A percentile compares a stretch with the other conserved stretches of the same genome.
Conservation (phyloP, 1,284 basidiomycete species). For the Puccinia hordei region DNA sequence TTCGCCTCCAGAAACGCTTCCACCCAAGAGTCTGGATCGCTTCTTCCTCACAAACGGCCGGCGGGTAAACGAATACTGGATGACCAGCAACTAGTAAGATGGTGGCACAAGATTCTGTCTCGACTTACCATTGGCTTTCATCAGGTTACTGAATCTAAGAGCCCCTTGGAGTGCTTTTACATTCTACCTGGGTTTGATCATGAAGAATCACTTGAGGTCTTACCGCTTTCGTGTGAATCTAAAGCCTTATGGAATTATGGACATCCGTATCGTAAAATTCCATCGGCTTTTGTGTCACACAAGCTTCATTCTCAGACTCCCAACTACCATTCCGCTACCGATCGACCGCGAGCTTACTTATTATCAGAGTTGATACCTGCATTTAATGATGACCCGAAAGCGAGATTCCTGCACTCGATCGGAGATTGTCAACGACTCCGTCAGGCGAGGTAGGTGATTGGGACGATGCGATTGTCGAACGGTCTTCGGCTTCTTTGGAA, state of each 20-base stretch:
- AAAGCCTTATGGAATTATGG: constrained; percentile 34
- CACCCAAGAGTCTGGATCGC: neutral
- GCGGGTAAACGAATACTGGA: constrained; percentile 39
- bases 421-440: constrained; percentile 59
- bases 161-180: constrained; percentile 30
- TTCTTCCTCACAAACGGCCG: neutral
- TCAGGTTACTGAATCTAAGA: constrained; percentile 2
- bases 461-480: constrained; percentile 42
- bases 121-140: neutral
- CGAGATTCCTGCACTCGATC: constrained; percentile 84
- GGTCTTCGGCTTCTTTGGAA: constrained; percentile 37
- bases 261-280: constrained; percentile 35
- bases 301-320: neutral
- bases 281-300: neutral
- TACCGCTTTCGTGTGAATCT: neutral
- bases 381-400: constrained; percentile 90
- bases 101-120: constrained; percentile 36
- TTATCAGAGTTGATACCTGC: constrained; percentile 68
- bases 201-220: constrained; percentile 22
- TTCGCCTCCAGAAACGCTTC: neutral
- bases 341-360: neutral
- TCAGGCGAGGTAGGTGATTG: constrained; percentile 46
- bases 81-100: constrained; percentile 48
- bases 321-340: neutral
- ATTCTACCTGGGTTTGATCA: constrained; percentile 43